Conservation (phyloP, 2,329 filamentous ascomycete species). For the Epichloe glyceriae region DNA sequence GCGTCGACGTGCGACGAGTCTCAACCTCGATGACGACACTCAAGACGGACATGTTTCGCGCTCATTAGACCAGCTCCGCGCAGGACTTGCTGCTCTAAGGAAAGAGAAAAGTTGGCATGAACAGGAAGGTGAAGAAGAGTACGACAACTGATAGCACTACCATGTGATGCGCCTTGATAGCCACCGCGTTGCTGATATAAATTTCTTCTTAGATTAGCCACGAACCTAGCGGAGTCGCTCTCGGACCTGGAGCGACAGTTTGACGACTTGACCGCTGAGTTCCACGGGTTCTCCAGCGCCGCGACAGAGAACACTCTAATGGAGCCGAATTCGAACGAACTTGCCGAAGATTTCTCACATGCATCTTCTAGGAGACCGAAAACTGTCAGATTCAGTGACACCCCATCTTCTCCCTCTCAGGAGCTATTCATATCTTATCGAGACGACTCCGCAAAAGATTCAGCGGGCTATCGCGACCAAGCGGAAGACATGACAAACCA, state of each 20-base stretch:
- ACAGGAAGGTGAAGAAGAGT: conserved; percentile 52
- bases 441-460: conserved; percentile 47
- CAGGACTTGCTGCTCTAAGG: conserved; percentile 61
- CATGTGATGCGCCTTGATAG: not conserved
- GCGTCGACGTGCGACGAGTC: conserved; percentile 69
- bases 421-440: conserved; percentile 48
- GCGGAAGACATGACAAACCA: conserved; percentile 56
- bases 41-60: conserved; percentile 83
- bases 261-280: conserved; percentile 65
- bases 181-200: conserved; percentile 1
- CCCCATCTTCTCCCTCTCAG: conserved; percentile 27
- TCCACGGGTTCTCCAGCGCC: conserved; percentile 50
- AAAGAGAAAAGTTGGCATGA: conserved; percentile 50
- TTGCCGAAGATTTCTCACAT: conserved; percentile 51
- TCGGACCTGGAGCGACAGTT: conserved; percentile 60
- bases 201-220: conserved; percentile 26
- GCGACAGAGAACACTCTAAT: conserved; percentile 37
- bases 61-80: conserved; percentile 74
- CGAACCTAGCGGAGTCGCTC: conserved; percentile 49
- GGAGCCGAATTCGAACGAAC: conserved; percentile 50
- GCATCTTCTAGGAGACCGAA: conserved; percentile 45
- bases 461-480: conserved; percentile 46
- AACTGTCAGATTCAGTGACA: conserved; percentile 77
- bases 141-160: not conserved
- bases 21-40: conserved; percentile 64